A percentile compares a stretch with the other conserved stretches of the same genome.
Evolutionary conservation across 2,329 filamentous ascomycete genomes (phyloP).

Genomic region (Aspergillus unguis): DNA sequence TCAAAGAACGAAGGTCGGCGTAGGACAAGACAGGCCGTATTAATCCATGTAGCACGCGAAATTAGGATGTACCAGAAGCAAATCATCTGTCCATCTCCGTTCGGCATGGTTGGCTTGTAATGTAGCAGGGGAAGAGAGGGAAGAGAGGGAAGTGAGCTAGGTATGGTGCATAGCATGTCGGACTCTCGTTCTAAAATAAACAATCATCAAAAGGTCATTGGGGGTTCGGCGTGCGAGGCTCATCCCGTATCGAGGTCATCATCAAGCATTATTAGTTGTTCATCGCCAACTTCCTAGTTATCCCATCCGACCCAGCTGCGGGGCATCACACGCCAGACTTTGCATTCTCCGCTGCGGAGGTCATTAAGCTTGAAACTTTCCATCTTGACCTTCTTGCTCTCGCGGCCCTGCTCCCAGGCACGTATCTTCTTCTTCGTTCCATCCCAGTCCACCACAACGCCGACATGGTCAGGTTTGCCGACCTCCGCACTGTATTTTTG

Average conservation of each 20-base stretch:
- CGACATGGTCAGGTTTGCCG: conserved; percentile 84
- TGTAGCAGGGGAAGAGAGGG: not conserved
- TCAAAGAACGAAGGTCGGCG: conserved; percentile 8
- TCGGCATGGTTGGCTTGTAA: conserved; percentile 8
- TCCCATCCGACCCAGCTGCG: conserved; percentile 91
- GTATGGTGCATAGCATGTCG: conserved; percentile 2
- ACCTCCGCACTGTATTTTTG: conserved; percentile 88
- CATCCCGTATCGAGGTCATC: conserved; percentile 9
- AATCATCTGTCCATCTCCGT: conserved; percentile 22
- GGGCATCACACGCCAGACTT: conserved; percentile 95
- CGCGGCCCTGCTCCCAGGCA: conserved; percentile 90
- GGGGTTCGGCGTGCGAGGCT: not conserved
- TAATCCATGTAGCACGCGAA: conserved; percentile 18
- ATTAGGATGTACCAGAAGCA: conserved; percentile 22
- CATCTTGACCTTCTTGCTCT: conserved; percentile 87
- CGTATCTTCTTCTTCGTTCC: conserved; percentile 97
- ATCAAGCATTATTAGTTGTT: conserved; percentile 13
- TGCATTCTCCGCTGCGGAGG: conserved; percentile 86
- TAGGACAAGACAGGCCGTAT: conserved; percentile 8
- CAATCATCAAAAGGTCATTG: conserved; percentile 11
- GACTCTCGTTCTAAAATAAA: conserved; percentile 5
- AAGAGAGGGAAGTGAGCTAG: conserved; percentile 1
- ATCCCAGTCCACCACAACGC: conserved; percentile 92
- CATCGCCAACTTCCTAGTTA: conserved; percentile 12
- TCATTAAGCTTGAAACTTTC: conserved; percentile 95